Evolutionary conservation across 495 filamentous ascomycete species (phyloP), one percentile per base, ranked within the genome.

Genomic region (Margaritispora aquatica): DNA sequence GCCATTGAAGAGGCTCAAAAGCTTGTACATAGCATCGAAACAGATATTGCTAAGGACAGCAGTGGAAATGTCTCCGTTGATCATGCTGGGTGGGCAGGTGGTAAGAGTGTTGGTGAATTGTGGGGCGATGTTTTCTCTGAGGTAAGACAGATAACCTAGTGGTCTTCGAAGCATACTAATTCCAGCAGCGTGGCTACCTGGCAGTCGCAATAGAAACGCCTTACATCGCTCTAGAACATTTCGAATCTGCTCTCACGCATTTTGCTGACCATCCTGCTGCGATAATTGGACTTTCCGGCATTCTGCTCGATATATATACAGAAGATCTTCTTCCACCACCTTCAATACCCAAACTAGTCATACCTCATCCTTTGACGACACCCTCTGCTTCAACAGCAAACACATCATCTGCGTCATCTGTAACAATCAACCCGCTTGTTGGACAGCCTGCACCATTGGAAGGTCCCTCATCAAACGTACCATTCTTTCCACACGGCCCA

Each of bases 301-400:
- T 97, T 24, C 81, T 97, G 8, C 77, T 97, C 53, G 91, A 96
- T 65, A 84, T 92, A n/a, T 94, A 89, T 72, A 79, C 80, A 57
- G 79, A 88, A 67, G 85, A 71, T 48, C 74, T 83, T 52, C 72
- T 76, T 15, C 78, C 77, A 2, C 71, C 70, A 17, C 74, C 78
- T 1, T 68, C 74, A 15, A 62, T 62, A n/a, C 65, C 64, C 19
- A 17, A 53, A 17, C 50, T 68, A 21, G 41, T 65, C 15, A 49
- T 58, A 8, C 64, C 64, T 13, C 34, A 46, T 11, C 49, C 54
- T n/a, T 2, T 51, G 9, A 46, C 20, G 21, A 60, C 60, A 2
- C 54, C 57, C 0, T 67, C 61, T 2, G 51, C 61, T 26, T 58
- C 59, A 26, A 55, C 51, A 22, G 24, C 54, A 2, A 58, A 51